Evolutionary conservation across 441 rosid genomes (phyloP).

Genomic region (Hypseocharis bilobata): DNA sequence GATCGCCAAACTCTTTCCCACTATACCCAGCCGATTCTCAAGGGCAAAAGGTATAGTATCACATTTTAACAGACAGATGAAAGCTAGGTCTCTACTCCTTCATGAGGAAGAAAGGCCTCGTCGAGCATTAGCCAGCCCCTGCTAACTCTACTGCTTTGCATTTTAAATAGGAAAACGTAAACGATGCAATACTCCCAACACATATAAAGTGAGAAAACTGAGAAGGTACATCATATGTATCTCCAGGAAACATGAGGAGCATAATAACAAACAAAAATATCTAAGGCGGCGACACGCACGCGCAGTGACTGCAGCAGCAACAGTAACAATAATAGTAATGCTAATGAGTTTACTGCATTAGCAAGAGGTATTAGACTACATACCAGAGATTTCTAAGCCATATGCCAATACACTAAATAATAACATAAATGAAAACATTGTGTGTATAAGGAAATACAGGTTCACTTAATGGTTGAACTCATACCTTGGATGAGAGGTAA

Average conservation of each 20-base stretch:
- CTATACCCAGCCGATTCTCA: too few species aligned
- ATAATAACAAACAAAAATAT: background rate
- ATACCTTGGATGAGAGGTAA: conserved; percentile 59
- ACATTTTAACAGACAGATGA: too few species aligned
- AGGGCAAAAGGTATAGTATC: too few species aligned
- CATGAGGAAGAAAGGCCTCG: too few species aligned
- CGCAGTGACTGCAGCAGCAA: too few species aligned
- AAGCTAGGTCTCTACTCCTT: too few species aligned
- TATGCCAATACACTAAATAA: background rate
- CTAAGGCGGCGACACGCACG: too few species aligned
- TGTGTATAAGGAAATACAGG: background rate
- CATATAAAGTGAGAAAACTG: background rate
- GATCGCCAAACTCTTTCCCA: too few species aligned
- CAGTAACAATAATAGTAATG: too few species aligned
- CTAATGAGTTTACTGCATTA: background rate
- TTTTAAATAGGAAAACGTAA: background rate
- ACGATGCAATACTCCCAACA: background rate
- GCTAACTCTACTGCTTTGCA: background rate
- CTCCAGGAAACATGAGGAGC: background rate
- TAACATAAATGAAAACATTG: background rate
- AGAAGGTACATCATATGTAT: background rate
- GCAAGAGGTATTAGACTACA: background rate
- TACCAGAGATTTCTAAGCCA: background rate
- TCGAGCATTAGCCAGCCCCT: background rate
- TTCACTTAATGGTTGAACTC: background rate